These are phyloP conservation scores for Acanthochlamys bracteata DNA, from an alignment of 106 monocot species.

Conservation along the genomic window DNA sequence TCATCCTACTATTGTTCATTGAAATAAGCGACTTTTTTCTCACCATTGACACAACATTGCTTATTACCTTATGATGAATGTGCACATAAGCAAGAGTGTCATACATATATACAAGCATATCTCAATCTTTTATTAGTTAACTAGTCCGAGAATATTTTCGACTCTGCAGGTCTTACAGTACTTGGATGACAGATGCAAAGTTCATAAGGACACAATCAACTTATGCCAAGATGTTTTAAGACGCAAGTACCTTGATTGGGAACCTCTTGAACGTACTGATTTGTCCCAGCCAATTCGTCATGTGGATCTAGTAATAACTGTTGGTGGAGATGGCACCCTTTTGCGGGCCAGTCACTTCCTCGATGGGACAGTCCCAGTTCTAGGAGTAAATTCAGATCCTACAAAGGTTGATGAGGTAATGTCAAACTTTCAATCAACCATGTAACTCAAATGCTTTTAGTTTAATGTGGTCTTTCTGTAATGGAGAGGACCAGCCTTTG, in stretches of 20 bases:
- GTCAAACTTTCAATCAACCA: too few species aligned
- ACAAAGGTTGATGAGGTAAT: slow-evolving; percentile 68
- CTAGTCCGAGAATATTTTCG: not conserved
- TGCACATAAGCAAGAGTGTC: too few species aligned
- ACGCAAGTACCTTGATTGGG: slow-evolving; percentile 56
- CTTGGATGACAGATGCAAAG: slow-evolving; percentile 77
- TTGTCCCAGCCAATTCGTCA: slow-evolving; percentile 48
- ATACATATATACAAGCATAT: too few species aligned
- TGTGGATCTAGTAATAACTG: slow-evolving; percentile 77
- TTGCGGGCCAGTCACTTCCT: slow-evolving; percentile 78
- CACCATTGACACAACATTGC: too few species aligned
- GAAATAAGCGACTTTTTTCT: too few species aligned
- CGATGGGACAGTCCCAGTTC: slow-evolving; percentile 56
- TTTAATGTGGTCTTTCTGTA: too few species aligned
- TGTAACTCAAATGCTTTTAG: too few species aligned
- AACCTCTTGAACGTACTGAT: slow-evolving; percentile 37
- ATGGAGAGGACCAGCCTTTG: too few species aligned
- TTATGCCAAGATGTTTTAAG: slow-evolving; percentile 58
- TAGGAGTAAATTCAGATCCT: slow-evolving; percentile 96
- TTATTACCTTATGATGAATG: too few species aligned
- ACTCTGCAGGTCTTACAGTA: slow-evolving; percentile 55
- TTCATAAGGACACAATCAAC: slow-evolving; percentile 69
- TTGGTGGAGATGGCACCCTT: slow-evolving; percentile 97
- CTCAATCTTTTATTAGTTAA: not conserved
- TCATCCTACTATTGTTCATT: too few species aligned